These are phyloP conservation scores for Lactarius deliciosus DNA, from an alignment of 768 basidiomycete species.

Conservation along the genomic window DNA sequence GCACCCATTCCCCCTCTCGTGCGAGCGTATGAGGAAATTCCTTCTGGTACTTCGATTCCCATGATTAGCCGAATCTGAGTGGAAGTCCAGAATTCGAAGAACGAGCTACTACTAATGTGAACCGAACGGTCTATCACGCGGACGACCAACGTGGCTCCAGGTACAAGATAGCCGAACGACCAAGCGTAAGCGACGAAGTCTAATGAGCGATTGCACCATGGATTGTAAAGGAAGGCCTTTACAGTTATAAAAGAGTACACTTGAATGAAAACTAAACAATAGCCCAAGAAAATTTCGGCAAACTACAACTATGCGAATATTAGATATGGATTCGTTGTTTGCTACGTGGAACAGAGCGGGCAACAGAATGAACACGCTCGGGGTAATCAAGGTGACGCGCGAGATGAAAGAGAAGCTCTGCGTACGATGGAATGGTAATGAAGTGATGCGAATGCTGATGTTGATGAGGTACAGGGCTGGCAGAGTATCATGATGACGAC, in stretches of 20 bases:
- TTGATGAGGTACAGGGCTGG: constrained; percentile 19
- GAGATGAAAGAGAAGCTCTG: constrained; percentile 3
- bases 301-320: constrained; percentile 21
- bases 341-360: constrained; percentile 3
- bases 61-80: neutral
- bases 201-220: neutral
- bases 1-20: neutral
- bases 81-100: neutral
- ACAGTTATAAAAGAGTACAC: neutral
- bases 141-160: neutral
- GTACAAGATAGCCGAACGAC: neutral
- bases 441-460: constrained; percentile 11
- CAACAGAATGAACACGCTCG: constrained; percentile 6
- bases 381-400: constrained; percentile 5
- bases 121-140: neutral
- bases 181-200: neutral
- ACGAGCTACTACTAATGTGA: neutral
- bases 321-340: constrained; percentile 18
- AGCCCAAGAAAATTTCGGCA: constrained; percentile 1
- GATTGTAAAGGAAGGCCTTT: neutral
- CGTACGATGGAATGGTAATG: neutral
- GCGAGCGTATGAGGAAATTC: constrained; percentile 1
- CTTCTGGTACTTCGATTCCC: neutral
- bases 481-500: constrained; percentile 11
- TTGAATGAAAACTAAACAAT: constrained; percentile 6